Evolutionary conservation across 1,284 basidiomycete species (phyloP), one percentile per base, ranked within the genome.

Genomic region (Neonothopanus nambi): DNA sequence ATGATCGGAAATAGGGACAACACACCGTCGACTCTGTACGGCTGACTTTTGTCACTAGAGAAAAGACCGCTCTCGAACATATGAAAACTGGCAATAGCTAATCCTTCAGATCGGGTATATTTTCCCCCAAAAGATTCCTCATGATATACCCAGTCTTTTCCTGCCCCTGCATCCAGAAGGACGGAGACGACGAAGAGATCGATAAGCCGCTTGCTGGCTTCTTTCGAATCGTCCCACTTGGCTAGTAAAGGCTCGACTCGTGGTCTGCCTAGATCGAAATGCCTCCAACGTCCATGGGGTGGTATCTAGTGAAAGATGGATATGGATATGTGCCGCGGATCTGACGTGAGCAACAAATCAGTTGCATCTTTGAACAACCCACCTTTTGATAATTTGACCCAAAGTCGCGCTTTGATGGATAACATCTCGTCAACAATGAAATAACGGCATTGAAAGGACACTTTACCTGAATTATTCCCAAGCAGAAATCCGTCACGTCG

Each of bases 171-270:
- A 62, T 98, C 95, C 44, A 98, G 84, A 17, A 98, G 77, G 5
- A 98, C 95, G 5, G 92, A 93, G 17, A 96, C 92, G 55, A 98
- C 79, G 73, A 95, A 96, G 28, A 98, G 81, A 71, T 98, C 95
- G 62, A 98, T 78, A 18, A 94, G 77, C 1, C 92, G 79, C 49
- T 84, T 83, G 48, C 84, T 81, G 40, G 81, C 79, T 64, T 93
- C 91, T 48, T 81, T 81, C 3, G 68, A 62, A 58, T 81, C 75
- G 35, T 74, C 76, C 89, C 83, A 90, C 57, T 73, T 72, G 1
- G 67, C 65, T 23, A 87, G 75, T 24, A 87, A 68, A 9, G 84
- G 85, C 49, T 77, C 70, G 37, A 94, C 77, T 41, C 91, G 83
- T 11, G 76, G 70, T 5, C 75, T 68, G 2, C 85, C 84, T 2